A percentile compares a stretch with the other conserved stretches of the same genome.
Conservation (phyloP, 805 yeast genomes). For the Yarrowia porcina region DNA sequence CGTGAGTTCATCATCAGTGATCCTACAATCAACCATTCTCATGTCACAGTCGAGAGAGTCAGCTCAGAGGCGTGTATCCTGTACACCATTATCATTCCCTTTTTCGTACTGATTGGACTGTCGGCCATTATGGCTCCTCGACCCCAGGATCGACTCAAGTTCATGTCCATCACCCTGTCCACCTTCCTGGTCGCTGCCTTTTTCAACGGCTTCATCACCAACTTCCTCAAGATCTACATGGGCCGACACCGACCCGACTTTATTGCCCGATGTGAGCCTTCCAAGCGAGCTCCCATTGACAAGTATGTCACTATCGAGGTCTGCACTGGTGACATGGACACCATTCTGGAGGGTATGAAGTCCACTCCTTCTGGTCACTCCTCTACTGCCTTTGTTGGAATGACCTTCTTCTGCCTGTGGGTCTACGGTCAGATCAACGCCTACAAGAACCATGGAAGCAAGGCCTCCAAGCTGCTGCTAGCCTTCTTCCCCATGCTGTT, state of each 20-base stretch:
- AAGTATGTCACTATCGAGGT: slow-evolving; percentile 36
- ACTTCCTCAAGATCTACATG: slow-evolving; percentile 73
- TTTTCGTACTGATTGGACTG: slow-evolving; percentile 27
- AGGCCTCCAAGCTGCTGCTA: slow-evolving; percentile 13
- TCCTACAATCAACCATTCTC: slow-evolving; percentile 23
- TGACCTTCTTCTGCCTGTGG: slow-evolving; percentile 49
- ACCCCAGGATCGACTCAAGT: slow-evolving; percentile 38
- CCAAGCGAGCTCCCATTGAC: slow-evolving; percentile 49
- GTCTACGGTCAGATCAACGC: slow-evolving; percentile 42
- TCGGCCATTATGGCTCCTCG: slow-evolving; percentile 35
- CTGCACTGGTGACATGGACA: slow-evolving; percentile 37
- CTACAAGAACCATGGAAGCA: slow-evolving; percentile 14
- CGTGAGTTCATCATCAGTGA: slow-evolving; percentile 22
- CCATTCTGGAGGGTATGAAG: slow-evolving; percentile 51
- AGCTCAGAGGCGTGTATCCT: slow-evolving; percentile 11
- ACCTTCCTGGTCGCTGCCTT: slow-evolving; percentile 21
- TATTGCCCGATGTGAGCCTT: slow-evolving; percentile 77
- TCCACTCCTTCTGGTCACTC: slow-evolving; percentile 60
- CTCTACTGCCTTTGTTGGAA: slow-evolving; percentile 51
- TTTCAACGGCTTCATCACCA: slow-evolving; percentile 62
- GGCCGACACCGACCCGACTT: slow-evolving; percentile 94
- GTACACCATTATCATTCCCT: slow-evolving; percentile 22
- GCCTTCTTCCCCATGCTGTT: slow-evolving; percentile 43
- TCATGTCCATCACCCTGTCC: slow-evolving; percentile 43
- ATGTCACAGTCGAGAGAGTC: not conserved